Base-by-base conservation (phyloP, 2,329 filamentous ascomycete genomes). In the Colletotrichum karsti region DNA sequence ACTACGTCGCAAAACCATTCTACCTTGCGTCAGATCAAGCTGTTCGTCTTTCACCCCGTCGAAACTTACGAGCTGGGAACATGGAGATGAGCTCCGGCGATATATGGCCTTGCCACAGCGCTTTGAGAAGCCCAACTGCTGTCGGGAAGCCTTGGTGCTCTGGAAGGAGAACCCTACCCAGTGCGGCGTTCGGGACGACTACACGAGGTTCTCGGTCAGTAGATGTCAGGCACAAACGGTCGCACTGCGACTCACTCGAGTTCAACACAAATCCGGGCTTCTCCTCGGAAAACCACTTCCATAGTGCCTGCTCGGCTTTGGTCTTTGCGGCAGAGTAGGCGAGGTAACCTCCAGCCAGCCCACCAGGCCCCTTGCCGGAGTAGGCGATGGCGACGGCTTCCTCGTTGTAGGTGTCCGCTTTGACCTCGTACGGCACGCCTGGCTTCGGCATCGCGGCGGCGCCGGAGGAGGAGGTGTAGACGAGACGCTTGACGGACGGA, bases 311-410 rank as follows among this genome's bases (percentile, higher is more conserved):
- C 57, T 84, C 80, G 0, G 73, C 74, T 28, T 77, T 76, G 1
- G 75, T 71, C 65, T 83, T 84, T 63, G 79, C 80, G 0, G 82
- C 80, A 0, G 70, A 72, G 63, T 83, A 83, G 12, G 63, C n/a
- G 8, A 64, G 70, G 18, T 70, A 71, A 15, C 80, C 57, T 20
- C 63, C 48, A 28, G 57, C 63, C 15, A 62, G 60, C n/a, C 48
- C 10, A 75, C 77, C 5, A 75, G 76, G 24, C 75, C 77, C 77
- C 78, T 70, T 2, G 70, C 70, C 13, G 61, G 72, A 63, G 26
- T 71, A 81, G 3, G 81, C 81, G 12, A 50, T 62, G 30, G 77
- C 69, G 15, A 79, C 67, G 8, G 73, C 75, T 2, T 62, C 65
- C 20, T 82, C 76, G 53, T 81, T 80, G 78, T 77, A 83, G 0